Base-by-base conservation (phyloP, 129 eudicot genomes). In the Tanacetum coccineum region DNA sequence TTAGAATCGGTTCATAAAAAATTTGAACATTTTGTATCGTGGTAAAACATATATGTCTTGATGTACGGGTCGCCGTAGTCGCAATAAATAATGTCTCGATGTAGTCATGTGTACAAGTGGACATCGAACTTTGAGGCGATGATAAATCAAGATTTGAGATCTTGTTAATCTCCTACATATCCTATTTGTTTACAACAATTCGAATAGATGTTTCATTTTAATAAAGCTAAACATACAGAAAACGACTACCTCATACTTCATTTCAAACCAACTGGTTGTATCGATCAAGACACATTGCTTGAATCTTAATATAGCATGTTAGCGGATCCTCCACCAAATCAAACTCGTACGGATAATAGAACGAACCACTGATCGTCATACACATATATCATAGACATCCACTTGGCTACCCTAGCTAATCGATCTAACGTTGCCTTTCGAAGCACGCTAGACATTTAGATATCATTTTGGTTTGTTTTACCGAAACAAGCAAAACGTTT, bases 371-470 rank as follows among this genome's bases (percentile, higher is more conserved):
- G 65, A 48, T 60, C 66, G 40, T 48, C n/a, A 5, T 40, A 71
- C 67, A 77, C 57, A 42, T 71, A n/a, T n/a, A 25, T 71, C 6
- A 57, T 13, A 77, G 81, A 58, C 42, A 44, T 54, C 76, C 64
- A 70, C 73, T 64, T 59, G 28, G 53, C 59, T 56, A 45, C 55
- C 66, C 60, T 62, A 76, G 76, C 9, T 32, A 32, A 8, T 6
- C 40, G 40, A 32, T 62, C 56, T 46, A 20, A 49, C 57, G 40
- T 65, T 32, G 56, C 42, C 60, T 71, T 21, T 55, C 19, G 22
- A 47, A 60, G 65, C 77, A 57, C 47, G 68, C 11, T 57, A 56
- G 58, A 71, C 73, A 13, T 48, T 70, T 71, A 70, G 47, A 64
- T 13, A 51, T 52, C 50, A 49, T 71, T 61, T 68, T 62, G 49